These are phyloP conservation scores for Boletus fagicola DNA, from an alignment of 768 basidiomycete genomes.

Conservation along the genomic window DNA sequence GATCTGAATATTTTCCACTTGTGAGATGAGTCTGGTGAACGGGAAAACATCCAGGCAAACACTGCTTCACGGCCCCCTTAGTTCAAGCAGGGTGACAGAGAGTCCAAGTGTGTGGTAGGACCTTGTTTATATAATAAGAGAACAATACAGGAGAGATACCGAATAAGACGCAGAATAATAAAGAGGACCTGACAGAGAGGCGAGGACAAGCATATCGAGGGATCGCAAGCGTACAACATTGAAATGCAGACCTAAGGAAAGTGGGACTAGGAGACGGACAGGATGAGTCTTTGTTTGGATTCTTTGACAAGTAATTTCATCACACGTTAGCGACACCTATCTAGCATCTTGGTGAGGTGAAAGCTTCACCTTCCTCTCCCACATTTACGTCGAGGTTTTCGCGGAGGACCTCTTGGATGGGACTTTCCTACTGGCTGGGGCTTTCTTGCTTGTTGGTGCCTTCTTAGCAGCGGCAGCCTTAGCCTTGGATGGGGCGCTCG, in stretches of 20 bases:
- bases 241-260: constrained; percentile 8
- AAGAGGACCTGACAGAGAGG: constrained; percentile 9
- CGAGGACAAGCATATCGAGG: constrained; percentile 28
- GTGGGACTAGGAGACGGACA: constrained; percentile 8
- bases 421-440: constrained; percentile 26
- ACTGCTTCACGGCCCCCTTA: not conserved
- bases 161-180: constrained; percentile 30
- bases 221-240: constrained; percentile 31
- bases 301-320: not conserved
- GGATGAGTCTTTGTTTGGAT: not conserved
- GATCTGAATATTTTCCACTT: not conserved
- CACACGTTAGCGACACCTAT: not conserved
- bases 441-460: constrained; percentile 28
- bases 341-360: not conserved
- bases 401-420: constrained; percentile 20
- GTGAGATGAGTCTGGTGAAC: not conserved
- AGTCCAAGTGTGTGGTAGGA: not conserved
- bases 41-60: not conserved
- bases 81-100: not conserved
- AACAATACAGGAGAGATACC: constrained; percentile 31
- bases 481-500: constrained; percentile 38
- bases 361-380: constrained; percentile 6
- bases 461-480: constrained; percentile 36
- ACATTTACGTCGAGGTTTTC: constrained; percentile 17
- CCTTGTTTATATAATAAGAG: constrained; percentile 16